Percentiles rank a stretch among this genome's conserved stretches.
phyloP scores from a whole-genome alignment of 257 asterid genomes.

The Plantago ovata region DNA sequence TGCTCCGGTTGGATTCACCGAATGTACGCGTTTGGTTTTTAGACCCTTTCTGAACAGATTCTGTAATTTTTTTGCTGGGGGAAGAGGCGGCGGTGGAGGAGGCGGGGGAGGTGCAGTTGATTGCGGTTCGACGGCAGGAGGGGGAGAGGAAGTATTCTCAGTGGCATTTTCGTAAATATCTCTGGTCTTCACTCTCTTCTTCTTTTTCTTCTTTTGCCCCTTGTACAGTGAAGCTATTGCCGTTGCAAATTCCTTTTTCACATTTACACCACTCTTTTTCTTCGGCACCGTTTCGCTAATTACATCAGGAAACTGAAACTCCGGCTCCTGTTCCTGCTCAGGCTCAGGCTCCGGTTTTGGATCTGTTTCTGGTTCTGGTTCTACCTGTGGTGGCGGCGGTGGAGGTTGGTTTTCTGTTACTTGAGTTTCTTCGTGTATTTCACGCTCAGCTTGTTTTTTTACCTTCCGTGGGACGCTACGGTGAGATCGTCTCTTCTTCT shows the following conservation, averaged over 20 bases:
- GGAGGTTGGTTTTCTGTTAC: conserved; percentile 19
- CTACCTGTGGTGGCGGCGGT: conserved; percentile 27
- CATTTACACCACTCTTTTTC: conserved; percentile 50
- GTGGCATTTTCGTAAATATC: conserved; percentile 37
- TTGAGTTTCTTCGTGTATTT: conserved; percentile 21
- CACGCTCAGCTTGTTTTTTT: conserved; percentile 30
- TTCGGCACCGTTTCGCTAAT: conserved; percentile 25
- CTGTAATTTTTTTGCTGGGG: conserved; percentile 52
- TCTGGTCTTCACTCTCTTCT: conserved; percentile 46
- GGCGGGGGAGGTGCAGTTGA: conserved; percentile 43
- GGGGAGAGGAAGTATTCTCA: conserved; percentile 36
- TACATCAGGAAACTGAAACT: conserved; percentile 23
- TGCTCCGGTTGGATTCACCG: conserved; percentile 37
- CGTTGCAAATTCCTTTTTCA: conserved; percentile 60
- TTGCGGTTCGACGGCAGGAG: conserved; percentile 31
- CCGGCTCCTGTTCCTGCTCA: not conserved
- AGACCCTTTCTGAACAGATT: conserved; percentile 60
- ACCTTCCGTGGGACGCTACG: conserved; percentile 41
- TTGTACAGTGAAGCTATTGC: conserved; percentile 62
- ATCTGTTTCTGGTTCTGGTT: conserved; percentile 29
- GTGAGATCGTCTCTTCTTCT: conserved; percentile 48
- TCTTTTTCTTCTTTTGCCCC: conserved; percentile 45
- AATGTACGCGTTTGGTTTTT: conserved; percentile 66
- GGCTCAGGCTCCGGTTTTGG: conserved; percentile 9
- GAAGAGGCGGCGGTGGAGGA: conserved; percentile 65